A percentile compares a stretch with the other conserved stretches of the same genome.
Conservation (phyloP, 2,329 filamentous ascomycete species). For the Cadophora sp. region DNA sequence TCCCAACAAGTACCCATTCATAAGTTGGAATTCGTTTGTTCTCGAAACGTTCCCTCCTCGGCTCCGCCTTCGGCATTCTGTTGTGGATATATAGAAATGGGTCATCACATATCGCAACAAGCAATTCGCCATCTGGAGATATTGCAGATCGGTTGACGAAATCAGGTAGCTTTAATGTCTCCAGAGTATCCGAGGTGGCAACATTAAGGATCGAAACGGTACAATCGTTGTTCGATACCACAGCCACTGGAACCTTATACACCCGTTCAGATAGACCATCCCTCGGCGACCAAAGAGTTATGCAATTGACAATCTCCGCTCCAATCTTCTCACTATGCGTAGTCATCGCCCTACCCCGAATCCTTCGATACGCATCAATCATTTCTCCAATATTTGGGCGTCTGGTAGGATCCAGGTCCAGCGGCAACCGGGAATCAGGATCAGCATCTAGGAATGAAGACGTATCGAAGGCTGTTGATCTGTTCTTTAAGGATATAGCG, state of each 20-base stretch:
- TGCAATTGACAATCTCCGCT: slow-evolving; percentile 68
- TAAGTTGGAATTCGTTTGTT: slow-evolving; percentile 44
- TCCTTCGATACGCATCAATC: slow-evolving; percentile 24
- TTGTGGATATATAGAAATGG: slow-evolving; percentile 85
- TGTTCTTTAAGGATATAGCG: slow-evolving; percentile 39
- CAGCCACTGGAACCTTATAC: slow-evolving; percentile 64
- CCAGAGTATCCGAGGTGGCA: slow-evolving; percentile 69
- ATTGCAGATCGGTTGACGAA: slow-evolving; percentile 95
- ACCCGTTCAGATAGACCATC: slow-evolving; percentile 44
- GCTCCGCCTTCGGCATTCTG: slow-evolving; percentile 46
- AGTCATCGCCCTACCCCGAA: slow-evolving; percentile 38
- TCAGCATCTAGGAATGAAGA: slow-evolving; percentile 45
- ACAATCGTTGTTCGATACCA: slow-evolving; percentile 90
- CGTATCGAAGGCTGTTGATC: slow-evolving; percentile 18
- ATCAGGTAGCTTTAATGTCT: slow-evolving; percentile 77
- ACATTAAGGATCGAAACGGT: slow-evolving; percentile 86
- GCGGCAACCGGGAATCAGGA: slow-evolving; percentile 62
- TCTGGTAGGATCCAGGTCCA: slow-evolving; percentile 51
- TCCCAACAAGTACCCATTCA: slow-evolving; percentile 58
- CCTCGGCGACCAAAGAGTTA: slow-evolving; percentile 65
- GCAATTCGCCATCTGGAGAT: slow-evolving; percentile 81
- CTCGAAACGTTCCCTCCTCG: slow-evolving; percentile 32
- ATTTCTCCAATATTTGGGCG: slow-evolving; percentile 30
- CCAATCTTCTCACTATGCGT: slow-evolving; percentile 58
- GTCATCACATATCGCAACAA: slow-evolving; percentile 88